Evolutionary conservation across 306 rosid species (phyloP), one percentile per base, ranked within the genome.

Genomic region (Dryas alaskensis): DNA sequence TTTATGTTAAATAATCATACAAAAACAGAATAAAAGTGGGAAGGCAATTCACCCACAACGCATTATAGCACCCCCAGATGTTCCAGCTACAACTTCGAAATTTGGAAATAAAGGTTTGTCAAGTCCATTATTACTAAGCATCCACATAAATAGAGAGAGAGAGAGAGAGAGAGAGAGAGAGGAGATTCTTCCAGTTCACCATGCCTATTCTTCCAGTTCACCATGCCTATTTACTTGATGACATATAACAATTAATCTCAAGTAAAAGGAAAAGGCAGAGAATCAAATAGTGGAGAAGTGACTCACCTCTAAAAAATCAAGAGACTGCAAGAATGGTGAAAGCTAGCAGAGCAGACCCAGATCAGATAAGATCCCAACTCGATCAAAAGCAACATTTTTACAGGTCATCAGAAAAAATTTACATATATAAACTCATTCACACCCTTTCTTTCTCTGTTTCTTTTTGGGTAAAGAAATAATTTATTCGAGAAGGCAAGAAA

Each of bases 241-340:
- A 76, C 44, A 73, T 50, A 52, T 17, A 53, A 76, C 27, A 8
- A 69, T 27, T 25, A 79, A 82, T 77, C 57, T 69, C 42, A 65
- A 74, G 14, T 62, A 63, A 37, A 59, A 53, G 65, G 3, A 57
- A 67, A 52, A 73, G 27, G 54, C 46, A 69, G 64, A 83, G 80
- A 73, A 75, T 78, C 72, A 66, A 73, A 49, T 77, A 69, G 81
- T 66, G 86, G 81, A 78, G 49, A 65, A 72, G 60, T 76, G 79
- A 80, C 86, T 77, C 81, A 90, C 98, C 92, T 83, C 72, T 50
- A 59, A 83, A 54, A 82, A 82, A 80, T 69, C 71, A 72, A 69
- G 73, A 84, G 76, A 76, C 84, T 63, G 61, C 79, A 61, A 67
- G 17, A 78, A 73, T 67, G 83, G 73, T 52, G 67, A 80, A 82